A percentile compares a stretch with the other conserved stretches of the same genome.
These are phyloP conservation scores for Adiantum capillusveneris DNA, from an alignment of 75 land plant genomes.

Conservation along the genomic window DNA sequence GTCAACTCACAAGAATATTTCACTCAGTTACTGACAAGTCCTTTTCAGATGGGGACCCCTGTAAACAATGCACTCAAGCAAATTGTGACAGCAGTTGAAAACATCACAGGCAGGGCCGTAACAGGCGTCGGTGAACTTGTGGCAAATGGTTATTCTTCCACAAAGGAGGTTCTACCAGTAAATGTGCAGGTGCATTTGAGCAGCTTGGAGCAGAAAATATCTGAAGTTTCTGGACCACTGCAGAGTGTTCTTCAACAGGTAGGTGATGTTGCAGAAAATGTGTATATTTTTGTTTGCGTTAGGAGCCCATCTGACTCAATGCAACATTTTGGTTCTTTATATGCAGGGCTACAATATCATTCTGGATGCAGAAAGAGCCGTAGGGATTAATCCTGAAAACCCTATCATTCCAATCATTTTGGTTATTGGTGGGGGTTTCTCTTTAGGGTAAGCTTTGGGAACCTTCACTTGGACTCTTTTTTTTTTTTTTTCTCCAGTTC, in stretches of 20 bases:
- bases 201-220: conserved; percentile 41
- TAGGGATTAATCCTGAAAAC: conserved; percentile 81
- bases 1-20: conserved; percentile 25
- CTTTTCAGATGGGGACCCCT: conserved; percentile 33
- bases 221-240: conserved; percentile 39
- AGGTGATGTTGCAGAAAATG: no score
- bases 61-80: conserved; percentile 55
- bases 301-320: no score
- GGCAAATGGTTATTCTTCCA: conserved; percentile 42
- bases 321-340: no score
- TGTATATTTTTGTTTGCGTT: neutral
- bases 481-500: neutral
- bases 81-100: conserved; percentile 48
- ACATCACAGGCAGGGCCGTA: conserved; percentile 27
- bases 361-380: conserved; percentile 40
- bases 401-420: conserved; percentile 65
- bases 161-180: conserved; percentile 58
- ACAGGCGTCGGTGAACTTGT: conserved; percentile 27
- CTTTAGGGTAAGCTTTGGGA: conserved; percentile 46
- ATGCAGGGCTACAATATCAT: conserved; percentile 51
- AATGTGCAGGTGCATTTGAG: conserved; percentile 42
- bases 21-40: conserved; percentile 20
- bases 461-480: neutral
- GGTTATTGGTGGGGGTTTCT: conserved; percentile 54
- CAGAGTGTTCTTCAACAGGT: conserved; percentile 58